Evolutionary conservation across 257 asterid genomes (phyloP).

Genomic region (Salvia miltiorrhiza): DNA sequence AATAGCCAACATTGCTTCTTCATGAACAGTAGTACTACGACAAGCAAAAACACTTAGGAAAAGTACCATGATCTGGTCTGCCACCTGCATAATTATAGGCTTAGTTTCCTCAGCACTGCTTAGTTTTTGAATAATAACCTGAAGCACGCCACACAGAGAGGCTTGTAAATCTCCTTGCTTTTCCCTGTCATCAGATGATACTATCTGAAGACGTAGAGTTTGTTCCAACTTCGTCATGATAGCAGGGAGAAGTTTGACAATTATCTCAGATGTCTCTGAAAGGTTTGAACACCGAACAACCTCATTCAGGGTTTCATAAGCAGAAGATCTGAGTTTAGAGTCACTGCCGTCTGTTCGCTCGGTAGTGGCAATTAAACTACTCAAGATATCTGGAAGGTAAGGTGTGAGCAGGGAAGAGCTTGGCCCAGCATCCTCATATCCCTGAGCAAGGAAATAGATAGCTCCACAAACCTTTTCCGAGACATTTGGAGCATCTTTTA

Average conservation of each 20-base stretch:
- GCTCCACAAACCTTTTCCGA: conserved; percentile 89
- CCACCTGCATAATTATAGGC: conserved; percentile 53
- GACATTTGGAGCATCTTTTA: conserved; percentile 72
- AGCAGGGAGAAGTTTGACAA: conserved; percentile 62
- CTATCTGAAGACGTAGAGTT: conserved; percentile 52
- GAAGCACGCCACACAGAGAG: conserved; percentile 82
- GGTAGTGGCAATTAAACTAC: conserved; percentile 53
- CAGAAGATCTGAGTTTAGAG: conserved; percentile 65
- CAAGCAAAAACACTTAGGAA: conserved; percentile 79
- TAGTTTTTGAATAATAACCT: conserved; percentile 78
- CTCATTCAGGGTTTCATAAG: conserved; percentile 78
- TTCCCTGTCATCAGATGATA: conserved; percentile 75
- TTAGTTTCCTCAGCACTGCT: conserved; percentile 61
- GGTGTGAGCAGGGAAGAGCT: conserved; percentile 71
- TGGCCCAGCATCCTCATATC: conserved; percentile 74
- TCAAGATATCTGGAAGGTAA: conserved; percentile 55
- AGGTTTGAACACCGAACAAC: conserved; percentile 71
- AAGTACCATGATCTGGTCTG: conserved; percentile 70
- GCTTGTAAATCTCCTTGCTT: conserved; percentile 85
- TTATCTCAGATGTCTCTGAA: conserved; percentile 58
- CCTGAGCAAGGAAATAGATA: conserved; percentile 77
- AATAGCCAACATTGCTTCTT: conserved; percentile 91
- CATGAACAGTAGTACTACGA: conserved; percentile 80
- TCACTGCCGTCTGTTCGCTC: conserved; percentile 65
- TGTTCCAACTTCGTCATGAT: conserved; percentile 67